Conservation (phyloP, 1,284 basidiomycete genomes). For the Boletellus sp. region DNA sequence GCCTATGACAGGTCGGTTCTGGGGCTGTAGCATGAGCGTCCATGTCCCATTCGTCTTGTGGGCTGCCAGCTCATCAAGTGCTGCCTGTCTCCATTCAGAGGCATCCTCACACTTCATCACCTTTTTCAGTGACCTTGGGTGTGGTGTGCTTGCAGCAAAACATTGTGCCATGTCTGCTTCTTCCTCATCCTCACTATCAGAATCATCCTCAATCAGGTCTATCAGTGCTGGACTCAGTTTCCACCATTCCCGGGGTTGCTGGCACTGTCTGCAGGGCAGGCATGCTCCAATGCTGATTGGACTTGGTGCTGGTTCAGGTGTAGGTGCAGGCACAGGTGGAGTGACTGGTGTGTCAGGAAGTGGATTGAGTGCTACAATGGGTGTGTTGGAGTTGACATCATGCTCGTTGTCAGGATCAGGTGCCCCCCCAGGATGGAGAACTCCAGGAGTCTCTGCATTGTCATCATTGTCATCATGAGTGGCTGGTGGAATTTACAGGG, state of each 20-base stretch:
- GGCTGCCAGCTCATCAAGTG: background rate
- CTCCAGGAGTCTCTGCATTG: background rate
- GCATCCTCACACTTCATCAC: background rate
- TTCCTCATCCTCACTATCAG: no score
- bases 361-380: background rate
- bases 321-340: background rate
- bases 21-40: no score
- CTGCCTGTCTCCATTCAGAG: conserved; percentile 13
- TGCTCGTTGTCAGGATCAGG: background rate
- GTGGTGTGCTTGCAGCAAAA: no score
- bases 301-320: background rate
- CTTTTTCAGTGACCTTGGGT: no score
- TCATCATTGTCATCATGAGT: background rate
- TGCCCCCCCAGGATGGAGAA: background rate
- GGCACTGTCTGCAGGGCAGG: no score
- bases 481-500: background rate
- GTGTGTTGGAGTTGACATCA: background rate
- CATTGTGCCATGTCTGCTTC: no score
- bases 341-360: no score
- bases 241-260: background rate
- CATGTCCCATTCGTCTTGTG: no score
- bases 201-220: no score
- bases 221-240: background rate
- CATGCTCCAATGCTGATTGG: background rate
- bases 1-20: no score